A percentile compares a stretch with the other conserved stretches of the same genome.
These are phyloP conservation scores for Medicago arabica DNA, from an alignment of 306 rosid genomes.

Conservation along the genomic window DNA sequence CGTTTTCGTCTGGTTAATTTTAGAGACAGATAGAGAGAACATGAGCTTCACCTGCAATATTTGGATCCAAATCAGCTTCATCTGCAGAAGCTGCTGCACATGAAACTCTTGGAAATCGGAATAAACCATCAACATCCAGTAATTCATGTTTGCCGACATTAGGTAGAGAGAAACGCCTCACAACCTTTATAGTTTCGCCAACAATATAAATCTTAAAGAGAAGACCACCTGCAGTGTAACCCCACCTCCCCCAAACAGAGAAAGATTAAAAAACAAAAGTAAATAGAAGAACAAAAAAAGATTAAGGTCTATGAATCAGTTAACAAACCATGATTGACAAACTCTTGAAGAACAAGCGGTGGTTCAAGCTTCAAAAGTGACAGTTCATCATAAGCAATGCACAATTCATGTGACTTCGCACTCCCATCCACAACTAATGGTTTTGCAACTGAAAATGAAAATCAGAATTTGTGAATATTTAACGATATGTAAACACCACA, in stretches of 20 bases:
- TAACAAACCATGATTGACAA: conserved; percentile 61
- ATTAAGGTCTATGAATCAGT: conserved; percentile 19
- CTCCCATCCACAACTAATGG: conserved; percentile 62
- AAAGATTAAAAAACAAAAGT: conserved; percentile 1
- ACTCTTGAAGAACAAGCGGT: conserved; percentile 62
- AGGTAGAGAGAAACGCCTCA: conserved; percentile 63
- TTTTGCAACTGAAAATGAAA: conserved; percentile 53
- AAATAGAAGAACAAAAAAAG: conserved; percentile 3
- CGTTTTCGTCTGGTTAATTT: neutral
- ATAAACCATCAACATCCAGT: conserved; percentile 51
- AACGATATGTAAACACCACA: conserved; percentile 11
- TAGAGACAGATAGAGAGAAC: neutral
- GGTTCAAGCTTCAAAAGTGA: conserved; percentile 55
- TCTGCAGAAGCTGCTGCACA: conserved; percentile 63
- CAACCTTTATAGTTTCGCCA: conserved; percentile 55
- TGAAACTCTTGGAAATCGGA: conserved; percentile 61
- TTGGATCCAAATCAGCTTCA: conserved; percentile 57
- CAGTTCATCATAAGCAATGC: conserved; percentile 58
- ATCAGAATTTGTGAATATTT: conserved; percentile 10
- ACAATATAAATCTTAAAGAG: conserved; percentile 58
- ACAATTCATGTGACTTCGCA: conserved; percentile 60
- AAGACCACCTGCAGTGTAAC: conserved; percentile 50
- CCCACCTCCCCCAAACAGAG: neutral
- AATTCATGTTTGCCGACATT: conserved; percentile 51
- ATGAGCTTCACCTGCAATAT: conserved; percentile 51